Percentiles rank a stretch among this genome's conserved stretches.
Conservation (phyloP, 331 rosid species). For the Acacia concinna region DNA sequence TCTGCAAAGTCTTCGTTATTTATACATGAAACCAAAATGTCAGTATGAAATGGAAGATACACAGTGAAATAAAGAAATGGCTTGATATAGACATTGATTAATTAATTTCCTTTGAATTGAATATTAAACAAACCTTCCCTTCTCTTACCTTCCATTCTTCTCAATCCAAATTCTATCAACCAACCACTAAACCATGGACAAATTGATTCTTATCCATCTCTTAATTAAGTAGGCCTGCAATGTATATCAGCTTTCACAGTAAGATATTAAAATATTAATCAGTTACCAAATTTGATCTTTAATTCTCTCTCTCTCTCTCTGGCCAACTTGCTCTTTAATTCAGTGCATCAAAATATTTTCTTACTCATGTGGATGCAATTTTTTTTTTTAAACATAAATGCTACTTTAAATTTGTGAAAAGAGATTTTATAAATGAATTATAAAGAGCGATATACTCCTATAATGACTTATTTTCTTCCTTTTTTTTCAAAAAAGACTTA, state of each 20-base stretch:
- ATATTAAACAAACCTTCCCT: neutral
- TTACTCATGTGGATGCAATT: neutral
- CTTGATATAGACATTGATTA: neutral
- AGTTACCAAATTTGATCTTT: too few relatives aligned
- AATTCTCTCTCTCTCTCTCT: too few relatives aligned
- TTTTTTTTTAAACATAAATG: neutral
- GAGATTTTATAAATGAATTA: neutral
- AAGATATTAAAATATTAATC: too few relatives aligned
- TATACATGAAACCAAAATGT: too few relatives aligned
- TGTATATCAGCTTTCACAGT: too few relatives aligned
- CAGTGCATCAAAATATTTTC: neutral
- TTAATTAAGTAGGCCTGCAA: too few relatives aligned
- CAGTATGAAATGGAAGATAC: too few relatives aligned
- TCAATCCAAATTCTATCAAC: constrained; percentile 32
- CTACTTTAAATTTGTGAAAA: neutral
- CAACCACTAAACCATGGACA: neutral
- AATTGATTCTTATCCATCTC: too few relatives aligned
- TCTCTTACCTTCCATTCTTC: neutral
- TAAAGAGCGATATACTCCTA: too few relatives aligned
- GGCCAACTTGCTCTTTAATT: neutral
- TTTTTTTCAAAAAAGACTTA: too few relatives aligned
- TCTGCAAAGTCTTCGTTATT: too few relatives aligned
- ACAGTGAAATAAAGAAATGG: neutral
- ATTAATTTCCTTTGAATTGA: neutral
- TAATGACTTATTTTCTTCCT: too few relatives aligned